A percentile compares a stretch with the other conserved stretches of the same genome.
Evolutionary conservation across 164 flowering plant genomes (phyloP).

Genomic region (Houttuynia cordata): DNA sequence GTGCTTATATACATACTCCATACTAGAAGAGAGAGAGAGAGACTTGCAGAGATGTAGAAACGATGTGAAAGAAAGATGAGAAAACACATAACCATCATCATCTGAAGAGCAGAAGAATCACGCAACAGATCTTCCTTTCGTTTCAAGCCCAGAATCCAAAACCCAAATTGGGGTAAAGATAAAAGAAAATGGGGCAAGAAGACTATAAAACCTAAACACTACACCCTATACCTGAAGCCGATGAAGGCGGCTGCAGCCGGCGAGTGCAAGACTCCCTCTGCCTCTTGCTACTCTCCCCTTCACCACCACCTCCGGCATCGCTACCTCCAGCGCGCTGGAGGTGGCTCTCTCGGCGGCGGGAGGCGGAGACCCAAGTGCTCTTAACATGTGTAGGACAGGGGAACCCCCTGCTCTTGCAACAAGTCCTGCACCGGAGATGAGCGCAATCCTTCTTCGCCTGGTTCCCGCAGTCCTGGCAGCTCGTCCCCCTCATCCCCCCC

Average conservation of each 20-base stretch:
- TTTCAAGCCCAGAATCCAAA: neutral
- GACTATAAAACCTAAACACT: too few relatives aligned
- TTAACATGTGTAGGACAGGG: constrained; percentile 64
- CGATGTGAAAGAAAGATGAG: neutral
- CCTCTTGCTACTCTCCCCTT: neutral
- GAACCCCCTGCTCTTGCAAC: constrained; percentile 77
- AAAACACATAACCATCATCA: neutral
- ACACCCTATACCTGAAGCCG: constrained; percentile 48
- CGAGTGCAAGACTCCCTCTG: constrained; percentile 22
- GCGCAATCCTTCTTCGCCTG: constrained; percentile 79
- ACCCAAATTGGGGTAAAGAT: neutral
- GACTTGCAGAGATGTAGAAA: neutral
- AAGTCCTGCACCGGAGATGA: constrained; percentile 70
- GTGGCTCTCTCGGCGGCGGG: constrained; percentile 59
- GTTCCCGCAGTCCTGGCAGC: constrained; percentile 81
- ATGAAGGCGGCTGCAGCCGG: constrained; percentile 30
- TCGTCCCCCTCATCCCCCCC: constrained; percentile 28
- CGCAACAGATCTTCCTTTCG: neutral
- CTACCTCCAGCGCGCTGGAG: constrained; percentile 21
- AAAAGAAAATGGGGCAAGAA: neutral
- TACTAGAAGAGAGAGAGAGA: neutral
- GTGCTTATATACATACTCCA: too few relatives aligned
- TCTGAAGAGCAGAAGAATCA: neutral
- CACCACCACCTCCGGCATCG: neutral
- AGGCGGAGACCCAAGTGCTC: constrained; percentile 85